These are phyloP conservation scores for Tuber microsphaerosporum DNA, from an alignment of 495 filamentous ascomycete genomes.

Conservation along the genomic window DNA sequence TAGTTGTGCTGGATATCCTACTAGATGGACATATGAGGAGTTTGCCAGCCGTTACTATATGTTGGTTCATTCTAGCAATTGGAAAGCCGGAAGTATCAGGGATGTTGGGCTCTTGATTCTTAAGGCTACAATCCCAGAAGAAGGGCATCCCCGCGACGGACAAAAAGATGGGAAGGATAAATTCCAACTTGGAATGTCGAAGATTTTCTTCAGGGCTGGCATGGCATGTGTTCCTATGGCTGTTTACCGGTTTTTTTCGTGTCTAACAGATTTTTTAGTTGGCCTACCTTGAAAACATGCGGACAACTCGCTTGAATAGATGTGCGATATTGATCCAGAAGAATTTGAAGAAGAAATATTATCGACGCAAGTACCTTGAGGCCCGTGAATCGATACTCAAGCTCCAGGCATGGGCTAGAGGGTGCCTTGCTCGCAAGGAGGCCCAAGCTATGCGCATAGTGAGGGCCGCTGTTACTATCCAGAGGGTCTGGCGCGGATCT, in stretches of 20 bases:
- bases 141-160: slow-evolving; percentile 46
- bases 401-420: slow-evolving; percentile 68
- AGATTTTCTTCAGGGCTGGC: slow-evolving; percentile 97
- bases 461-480: slow-evolving; percentile 87
- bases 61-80: slow-evolving; percentile 81
- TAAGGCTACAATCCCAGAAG: slow-evolving; percentile 71
- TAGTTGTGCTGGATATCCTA: slow-evolving; percentile 95
- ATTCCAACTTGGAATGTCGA: slow-evolving; percentile 92
- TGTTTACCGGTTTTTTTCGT: background rate
- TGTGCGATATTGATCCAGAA: slow-evolving; percentile 99
- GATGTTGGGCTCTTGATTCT: slow-evolving; percentile 90
- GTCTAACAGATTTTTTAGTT: slow-evolving; percentile 47
- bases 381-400: slow-evolving; percentile 71
- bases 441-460: slow-evolving; percentile 74
- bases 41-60: slow-evolving; percentile 98
- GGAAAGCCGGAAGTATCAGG: slow-evolving; percentile 80
- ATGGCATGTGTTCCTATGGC: slow-evolving; percentile 51
- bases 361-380: slow-evolving; percentile 83
- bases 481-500: slow-evolving; percentile 85
- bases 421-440: slow-evolving; percentile 63
- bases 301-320: slow-evolving; percentile 80
- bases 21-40: slow-evolving; percentile 97
- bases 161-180: slow-evolving; percentile 79
- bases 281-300: slow-evolving; percentile 88
- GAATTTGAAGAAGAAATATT: slow-evolving; percentile 92